These are phyloP conservation scores for Monosporascus sp. DNA, from an alignment of 2,329 filamentous ascomycete species.

Conservation along the genomic window DNA sequence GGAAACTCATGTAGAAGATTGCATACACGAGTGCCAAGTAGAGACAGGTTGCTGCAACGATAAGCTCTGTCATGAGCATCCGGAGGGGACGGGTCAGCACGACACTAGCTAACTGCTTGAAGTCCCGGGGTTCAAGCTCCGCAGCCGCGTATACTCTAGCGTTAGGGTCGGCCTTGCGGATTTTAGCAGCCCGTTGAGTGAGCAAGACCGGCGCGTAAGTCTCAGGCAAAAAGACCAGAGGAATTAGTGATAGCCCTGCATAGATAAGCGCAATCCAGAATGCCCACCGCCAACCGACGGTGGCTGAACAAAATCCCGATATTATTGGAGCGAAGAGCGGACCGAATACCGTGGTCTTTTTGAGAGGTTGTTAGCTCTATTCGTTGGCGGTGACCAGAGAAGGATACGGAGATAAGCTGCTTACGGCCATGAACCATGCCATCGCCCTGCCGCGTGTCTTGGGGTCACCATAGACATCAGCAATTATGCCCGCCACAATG, in stretches of 20 bases:
- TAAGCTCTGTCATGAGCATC: conserved; percentile 68
- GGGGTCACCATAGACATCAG: conserved; percentile 58
- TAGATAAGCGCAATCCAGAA: conserved; percentile 68
- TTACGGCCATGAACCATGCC: conserved; percentile 58
- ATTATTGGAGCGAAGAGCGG: conserved; percentile 62
- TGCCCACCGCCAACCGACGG: conserved; percentile 62
- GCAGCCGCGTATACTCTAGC: conserved; percentile 50
- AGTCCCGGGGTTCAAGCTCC: conserved; percentile 55
- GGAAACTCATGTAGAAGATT: conserved; percentile 67
- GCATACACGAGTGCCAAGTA: conserved; percentile 68
- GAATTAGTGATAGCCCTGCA: conserved; percentile 54
- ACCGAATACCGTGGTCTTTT: conserved; percentile 56
- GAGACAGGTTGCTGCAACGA: conserved; percentile 63
- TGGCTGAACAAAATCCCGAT: conserved; percentile 53
- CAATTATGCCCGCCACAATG: conserved; percentile 58
- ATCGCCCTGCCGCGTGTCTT: conserved; percentile 53
- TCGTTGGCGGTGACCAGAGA: background rate
- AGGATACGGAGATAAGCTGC: conserved; percentile 9
- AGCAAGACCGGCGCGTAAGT: conserved; percentile 57
- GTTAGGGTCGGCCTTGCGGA: conserved; percentile 51
- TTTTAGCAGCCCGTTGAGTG: conserved; percentile 46
- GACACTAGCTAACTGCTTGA: conserved; percentile 57
- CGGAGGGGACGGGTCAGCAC: conserved; percentile 65
- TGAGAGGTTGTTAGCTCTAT: conserved; percentile 4
- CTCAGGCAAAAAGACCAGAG: conserved; percentile 60